A percentile compares a stretch with the other conserved stretches of the same genome.
Evolutionary conservation across 2,329 filamentous ascomycete genomes (phyloP).

Genomic region (Sarocladium kiliense): DNA sequence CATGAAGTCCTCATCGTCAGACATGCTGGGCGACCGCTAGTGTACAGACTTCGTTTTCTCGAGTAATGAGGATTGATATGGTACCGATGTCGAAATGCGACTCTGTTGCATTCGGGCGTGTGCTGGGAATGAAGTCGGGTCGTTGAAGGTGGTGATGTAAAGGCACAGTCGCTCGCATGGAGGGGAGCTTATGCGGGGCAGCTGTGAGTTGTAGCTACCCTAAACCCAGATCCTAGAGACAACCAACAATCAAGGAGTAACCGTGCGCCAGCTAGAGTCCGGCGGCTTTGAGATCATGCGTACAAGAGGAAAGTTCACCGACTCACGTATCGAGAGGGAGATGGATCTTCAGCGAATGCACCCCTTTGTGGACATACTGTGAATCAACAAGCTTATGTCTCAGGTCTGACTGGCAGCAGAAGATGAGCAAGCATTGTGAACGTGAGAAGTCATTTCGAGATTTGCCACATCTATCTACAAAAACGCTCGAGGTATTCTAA

Average conservation of each 20-base stretch:
- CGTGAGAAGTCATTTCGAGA: too few relatives aligned
- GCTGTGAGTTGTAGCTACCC: neutral
- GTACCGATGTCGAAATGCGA: too few relatives aligned
- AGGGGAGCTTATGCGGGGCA: slow-evolving; percentile 1
- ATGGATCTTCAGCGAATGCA: too few relatives aligned
- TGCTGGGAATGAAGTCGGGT: neutral
- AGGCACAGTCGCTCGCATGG: neutral
- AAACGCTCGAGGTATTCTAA: slow-evolving; percentile 19
- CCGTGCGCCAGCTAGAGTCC: too few relatives aligned
- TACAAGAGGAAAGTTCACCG: too few relatives aligned
- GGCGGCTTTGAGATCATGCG: too few relatives aligned
- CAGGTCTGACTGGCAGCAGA: too few relatives aligned
- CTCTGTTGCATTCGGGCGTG: neutral
- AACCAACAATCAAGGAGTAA: neutral
- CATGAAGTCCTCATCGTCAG: slow-evolving; percentile 47
- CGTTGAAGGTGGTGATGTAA: neutral
- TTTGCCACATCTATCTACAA: too few relatives aligned
- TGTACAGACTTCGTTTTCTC: neutral
- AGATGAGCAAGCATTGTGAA: too few relatives aligned
- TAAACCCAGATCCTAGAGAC: neutral
- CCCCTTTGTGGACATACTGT: too few relatives aligned
- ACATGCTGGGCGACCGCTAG: slow-evolving; percentile 29
- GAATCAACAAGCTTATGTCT: too few relatives aligned
- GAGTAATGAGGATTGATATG: neutral
- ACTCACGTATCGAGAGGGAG: too few relatives aligned